These are phyloP conservation scores for Prunus mume DNA, from an alignment of 306 rosid genomes.

Conservation along the genomic window DNA sequence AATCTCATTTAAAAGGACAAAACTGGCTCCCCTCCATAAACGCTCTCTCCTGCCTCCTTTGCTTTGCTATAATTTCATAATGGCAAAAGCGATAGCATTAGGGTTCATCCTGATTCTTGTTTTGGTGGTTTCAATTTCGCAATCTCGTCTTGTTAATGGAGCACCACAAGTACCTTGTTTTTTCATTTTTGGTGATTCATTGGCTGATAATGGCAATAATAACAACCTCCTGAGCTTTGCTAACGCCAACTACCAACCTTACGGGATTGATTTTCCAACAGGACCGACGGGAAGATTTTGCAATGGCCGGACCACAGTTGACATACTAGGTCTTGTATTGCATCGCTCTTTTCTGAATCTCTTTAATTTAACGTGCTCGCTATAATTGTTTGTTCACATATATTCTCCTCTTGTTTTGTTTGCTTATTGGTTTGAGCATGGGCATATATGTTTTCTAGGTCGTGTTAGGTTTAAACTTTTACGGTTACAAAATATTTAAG, in stretches of 20 bases:
- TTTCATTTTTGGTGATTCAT: slow-evolving; percentile 57
- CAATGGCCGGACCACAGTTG: slow-evolving; percentile 39
- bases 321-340: slow-evolving; percentile 40
- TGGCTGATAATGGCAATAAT: slow-evolving; percentile 54
- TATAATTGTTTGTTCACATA: not conserved
- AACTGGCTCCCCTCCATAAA: not conserved
- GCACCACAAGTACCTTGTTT: slow-evolving; percentile 31
- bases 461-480: no score
- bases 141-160: not conserved
- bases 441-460: no score
- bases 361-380: slow-evolving; percentile 17
- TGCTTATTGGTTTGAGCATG: no score
- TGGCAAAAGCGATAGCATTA: not conserved
- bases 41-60: not conserved
- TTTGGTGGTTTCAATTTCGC: not conserved
- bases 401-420: no score
- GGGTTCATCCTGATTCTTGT: not conserved
- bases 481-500: no score
- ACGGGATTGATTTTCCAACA: slow-evolving; percentile 48
- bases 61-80: not conserved
- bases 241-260: slow-evolving; percentile 41
- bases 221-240: slow-evolving; percentile 24
- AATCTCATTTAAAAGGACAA: not conserved
- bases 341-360: not conserved
- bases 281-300: slow-evolving; percentile 53